Conservation (phyloP, 192 early-diverging fungal genomes). For the Diversispora epigaea region DNA sequence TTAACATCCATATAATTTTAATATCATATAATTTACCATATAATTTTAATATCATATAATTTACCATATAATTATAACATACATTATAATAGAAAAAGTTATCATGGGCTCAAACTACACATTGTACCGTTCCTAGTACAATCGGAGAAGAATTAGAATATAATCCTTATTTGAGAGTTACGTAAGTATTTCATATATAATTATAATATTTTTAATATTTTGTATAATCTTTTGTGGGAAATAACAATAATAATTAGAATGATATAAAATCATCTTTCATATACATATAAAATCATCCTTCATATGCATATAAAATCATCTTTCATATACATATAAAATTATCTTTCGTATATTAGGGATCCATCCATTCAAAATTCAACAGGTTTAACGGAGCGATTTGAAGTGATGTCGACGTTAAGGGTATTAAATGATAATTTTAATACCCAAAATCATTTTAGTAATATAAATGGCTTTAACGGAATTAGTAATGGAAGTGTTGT, state of each 20-base stretch:
- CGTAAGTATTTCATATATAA: conserved; percentile 34
- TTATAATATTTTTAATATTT: too few species aligned
- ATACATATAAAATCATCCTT: too few species aligned
- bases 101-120: conserved; percentile 48
- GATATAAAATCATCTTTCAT: neutral
- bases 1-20: too few species aligned
- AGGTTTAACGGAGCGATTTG: conserved; percentile 62
- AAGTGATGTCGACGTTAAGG: conserved; percentile 71
- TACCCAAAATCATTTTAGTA: conserved; percentile 1
- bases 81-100: conserved; percentile 47
- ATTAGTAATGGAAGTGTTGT: too few species aligned
- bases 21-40: neutral
- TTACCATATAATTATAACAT: neutral
- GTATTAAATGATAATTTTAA: conserved; percentile 59
- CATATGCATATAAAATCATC: neutral
- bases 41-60: neutral
- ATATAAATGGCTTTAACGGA: neutral
- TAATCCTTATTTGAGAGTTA: conserved; percentile 89
- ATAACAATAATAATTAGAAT: neutral
- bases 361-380: conserved; percentile 56
- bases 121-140: conserved; percentile 73
- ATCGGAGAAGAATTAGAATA: conserved; percentile 81
- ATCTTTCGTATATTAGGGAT: conserved; percentile 39
- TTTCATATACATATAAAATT: neutral
- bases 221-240: too few species aligned